Evolutionary conservation across 352 stramenopile species (phyloP).

Genomic region (Phytophthora pinifolia): DNA sequence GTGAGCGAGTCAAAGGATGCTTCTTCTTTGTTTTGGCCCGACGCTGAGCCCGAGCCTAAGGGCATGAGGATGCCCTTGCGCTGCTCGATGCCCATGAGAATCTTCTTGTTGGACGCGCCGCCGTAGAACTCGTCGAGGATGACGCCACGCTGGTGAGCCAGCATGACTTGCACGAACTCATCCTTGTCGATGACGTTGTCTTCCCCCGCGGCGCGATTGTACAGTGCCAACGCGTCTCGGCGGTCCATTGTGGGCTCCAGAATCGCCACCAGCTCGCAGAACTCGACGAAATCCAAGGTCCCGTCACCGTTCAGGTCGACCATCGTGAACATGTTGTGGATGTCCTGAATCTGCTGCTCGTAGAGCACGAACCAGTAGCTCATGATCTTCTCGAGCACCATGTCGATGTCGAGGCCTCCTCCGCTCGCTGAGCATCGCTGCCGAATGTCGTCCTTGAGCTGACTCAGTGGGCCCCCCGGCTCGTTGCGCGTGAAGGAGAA

Average conservation of each 20-base stretch:
- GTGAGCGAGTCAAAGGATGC: conserved; percentile 59
- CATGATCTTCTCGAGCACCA: conserved; percentile 78
- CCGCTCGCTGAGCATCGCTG: conserved; percentile 29
- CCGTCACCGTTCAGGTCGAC: conserved; percentile 75
- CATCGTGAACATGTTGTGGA: conserved; percentile 69
- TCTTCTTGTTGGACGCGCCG: conserved; percentile 55
- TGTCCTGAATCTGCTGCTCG: conserved; percentile 76
- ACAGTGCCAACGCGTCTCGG: conserved; percentile 55
- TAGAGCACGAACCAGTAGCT: conserved; percentile 77
- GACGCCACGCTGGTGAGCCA: conserved; percentile 62
- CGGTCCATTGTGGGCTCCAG: conserved; percentile 69
- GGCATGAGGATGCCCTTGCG: conserved; percentile 42
- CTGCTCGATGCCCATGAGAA: conserved; percentile 46
- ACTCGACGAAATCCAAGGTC: conserved; percentile 72
- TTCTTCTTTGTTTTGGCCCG: conserved; percentile 48
- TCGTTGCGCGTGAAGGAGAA: conserved; percentile 69
- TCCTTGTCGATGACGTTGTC: conserved; percentile 83
- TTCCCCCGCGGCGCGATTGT: conserved; percentile 63
- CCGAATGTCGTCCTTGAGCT: conserved; percentile 60
- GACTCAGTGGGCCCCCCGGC: conserved; percentile 35
- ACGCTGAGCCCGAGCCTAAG: conserved; percentile 5
- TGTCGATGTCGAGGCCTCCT: conserved; percentile 58
- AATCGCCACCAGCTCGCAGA: conserved; percentile 61
- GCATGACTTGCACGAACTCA: conserved; percentile 77
- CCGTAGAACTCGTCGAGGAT: conserved; percentile 71